Evolutionary conservation across 345 rosid genomes (phyloP).

Genomic region (Populus davidiana): DNA sequence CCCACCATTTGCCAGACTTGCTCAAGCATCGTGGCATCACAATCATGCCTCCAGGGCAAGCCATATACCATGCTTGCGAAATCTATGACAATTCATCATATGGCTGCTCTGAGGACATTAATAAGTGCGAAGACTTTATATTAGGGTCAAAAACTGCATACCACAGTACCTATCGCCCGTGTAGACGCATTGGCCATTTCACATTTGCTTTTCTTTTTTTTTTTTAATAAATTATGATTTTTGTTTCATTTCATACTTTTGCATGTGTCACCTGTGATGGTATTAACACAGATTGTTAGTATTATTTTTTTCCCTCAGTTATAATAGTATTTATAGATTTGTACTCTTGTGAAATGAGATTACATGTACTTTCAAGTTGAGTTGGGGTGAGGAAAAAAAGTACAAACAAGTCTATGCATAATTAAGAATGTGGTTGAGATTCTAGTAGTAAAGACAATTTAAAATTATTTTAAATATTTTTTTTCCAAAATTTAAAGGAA

Average conservation of each 20-base stretch:
- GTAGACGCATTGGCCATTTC: not conserved
- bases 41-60: not conserved
- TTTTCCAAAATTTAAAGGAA: no score
- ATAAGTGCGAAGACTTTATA: no score
- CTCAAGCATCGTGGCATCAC: not conserved
- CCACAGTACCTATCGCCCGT: not conserved
- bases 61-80: not conserved
- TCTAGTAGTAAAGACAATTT: no score
- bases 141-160: not conserved
- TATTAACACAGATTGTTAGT: no score
- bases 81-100: not conserved
- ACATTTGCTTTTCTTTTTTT: no score
- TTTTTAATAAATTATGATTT: not conserved
- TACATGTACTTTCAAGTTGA: not conserved
- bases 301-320: no score
- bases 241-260: no score
- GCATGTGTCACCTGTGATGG: not conserved
- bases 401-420: no score
- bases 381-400: not conserved
- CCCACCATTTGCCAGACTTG: not conserved
- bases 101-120: not conserved
- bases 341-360: not conserved
- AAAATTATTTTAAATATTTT: no score
- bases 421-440: no score
- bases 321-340: no score